phyloP scores from a whole-genome alignment of 2,329 filamentous ascomycete species.

The Colletotrichum lindemuthianum region DNA sequence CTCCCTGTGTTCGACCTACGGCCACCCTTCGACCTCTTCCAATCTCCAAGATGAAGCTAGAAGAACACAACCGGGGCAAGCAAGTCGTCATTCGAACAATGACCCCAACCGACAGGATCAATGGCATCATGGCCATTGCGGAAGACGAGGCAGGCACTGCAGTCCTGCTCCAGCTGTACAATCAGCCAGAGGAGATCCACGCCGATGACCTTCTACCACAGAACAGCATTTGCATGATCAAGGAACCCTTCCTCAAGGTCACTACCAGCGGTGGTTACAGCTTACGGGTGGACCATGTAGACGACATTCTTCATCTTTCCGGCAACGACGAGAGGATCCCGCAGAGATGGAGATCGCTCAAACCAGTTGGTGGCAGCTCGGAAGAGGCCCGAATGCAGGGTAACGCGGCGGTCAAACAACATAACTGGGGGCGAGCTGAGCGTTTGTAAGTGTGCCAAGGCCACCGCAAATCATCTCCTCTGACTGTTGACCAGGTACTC shows the following conservation, averaged over 20 bases:
- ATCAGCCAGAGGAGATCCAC: conserved; percentile 52
- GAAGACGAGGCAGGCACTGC: conserved; percentile 52
- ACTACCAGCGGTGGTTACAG: conserved; percentile 51
- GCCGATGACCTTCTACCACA: conserved; percentile 46
- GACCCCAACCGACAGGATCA: conserved; percentile 36
- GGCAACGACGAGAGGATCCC: conserved; percentile 52
- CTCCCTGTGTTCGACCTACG: conserved; percentile 38
- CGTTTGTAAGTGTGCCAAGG: conserved; percentile 42
- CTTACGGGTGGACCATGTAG: conserved; percentile 62
- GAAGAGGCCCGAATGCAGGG: conserved; percentile 42
- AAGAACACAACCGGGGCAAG: conserved; percentile 42
- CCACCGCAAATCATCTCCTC: neutral
- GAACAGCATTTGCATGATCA: conserved; percentile 54
- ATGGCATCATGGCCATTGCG: conserved; percentile 43
- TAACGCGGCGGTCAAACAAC: conserved; percentile 44
- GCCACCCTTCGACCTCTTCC: conserved; percentile 39
- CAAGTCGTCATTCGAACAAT: conserved; percentile 37
- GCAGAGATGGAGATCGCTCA: conserved; percentile 43
- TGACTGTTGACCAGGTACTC: conserved; percentile 47
- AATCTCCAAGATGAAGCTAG: conserved; percentile 44
- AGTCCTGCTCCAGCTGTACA: conserved; percentile 51
- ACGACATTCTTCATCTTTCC: conserved; percentile 55
- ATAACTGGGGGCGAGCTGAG: conserved; percentile 44
- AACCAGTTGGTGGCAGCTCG: conserved; percentile 34
- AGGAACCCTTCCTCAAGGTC: conserved; percentile 63